Evolutionary conservation across 257 asterid genomes (phyloP).

Genomic region (Fraxinus excelsior): DNA sequence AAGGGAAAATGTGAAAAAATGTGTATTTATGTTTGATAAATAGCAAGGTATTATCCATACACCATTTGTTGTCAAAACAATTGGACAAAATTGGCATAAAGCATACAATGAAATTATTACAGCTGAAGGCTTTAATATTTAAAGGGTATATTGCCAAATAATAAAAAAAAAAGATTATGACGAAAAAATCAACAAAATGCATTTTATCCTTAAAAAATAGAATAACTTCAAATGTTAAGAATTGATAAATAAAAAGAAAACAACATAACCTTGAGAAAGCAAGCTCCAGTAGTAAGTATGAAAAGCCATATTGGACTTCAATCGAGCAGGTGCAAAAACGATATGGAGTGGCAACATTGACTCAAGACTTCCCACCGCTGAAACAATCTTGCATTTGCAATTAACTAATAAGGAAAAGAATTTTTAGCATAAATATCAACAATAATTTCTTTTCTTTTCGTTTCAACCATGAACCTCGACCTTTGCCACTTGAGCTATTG

Average conservation of each 20-base stretch:
- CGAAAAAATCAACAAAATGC: not conserved
- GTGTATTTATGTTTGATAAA: too few relatives aligned
- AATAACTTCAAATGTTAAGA: conserved; percentile 8
- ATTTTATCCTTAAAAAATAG: not conserved
- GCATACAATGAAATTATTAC: conserved; percentile 6
- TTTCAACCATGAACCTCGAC: too few relatives aligned
- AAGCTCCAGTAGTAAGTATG: conserved; percentile 55
- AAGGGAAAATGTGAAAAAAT: too few relatives aligned
- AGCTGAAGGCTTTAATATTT: not conserved
- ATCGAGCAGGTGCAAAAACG: conserved; percentile 62
- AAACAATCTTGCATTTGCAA: conserved; percentile 36
- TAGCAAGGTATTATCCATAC: too few relatives aligned
- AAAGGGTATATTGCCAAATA: not conserved
- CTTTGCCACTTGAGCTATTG: not conserved
- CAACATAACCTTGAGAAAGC: conserved; percentile 54
- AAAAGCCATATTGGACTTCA: conserved; percentile 50
- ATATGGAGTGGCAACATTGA: conserved; percentile 63
- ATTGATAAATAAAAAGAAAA: not conserved
- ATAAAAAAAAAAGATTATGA: not conserved
- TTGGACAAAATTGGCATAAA: not conserved
- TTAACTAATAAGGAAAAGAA: not conserved
- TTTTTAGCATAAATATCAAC: not conserved
- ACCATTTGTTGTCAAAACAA: too few relatives aligned
- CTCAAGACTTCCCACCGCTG: conserved; percentile 40
- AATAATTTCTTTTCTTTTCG: not conserved